Percentiles rank a stretch among this genome's conserved stretches.
Conservation (phyloP, 1,284 basidiomycete species). For the Heterobasidion parviporum region DNA sequence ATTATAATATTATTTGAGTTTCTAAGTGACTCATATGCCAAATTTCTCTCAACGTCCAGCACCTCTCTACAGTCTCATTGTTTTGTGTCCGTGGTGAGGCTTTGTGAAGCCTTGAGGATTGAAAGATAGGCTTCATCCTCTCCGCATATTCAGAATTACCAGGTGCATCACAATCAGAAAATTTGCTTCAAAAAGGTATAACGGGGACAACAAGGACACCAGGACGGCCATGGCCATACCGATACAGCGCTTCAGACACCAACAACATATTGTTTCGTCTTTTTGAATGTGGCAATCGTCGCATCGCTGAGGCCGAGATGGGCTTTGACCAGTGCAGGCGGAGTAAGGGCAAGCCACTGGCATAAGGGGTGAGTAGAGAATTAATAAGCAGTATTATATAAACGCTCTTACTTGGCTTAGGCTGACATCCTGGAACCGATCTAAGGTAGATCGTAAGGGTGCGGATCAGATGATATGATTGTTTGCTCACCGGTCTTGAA, state of each 20-base stretch:
- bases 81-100: no score
- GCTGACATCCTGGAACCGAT: slow-evolving; percentile 60
- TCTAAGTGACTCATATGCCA: no score
- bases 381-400: neutral
- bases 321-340: slow-evolving; percentile 30
- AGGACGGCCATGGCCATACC: no score
- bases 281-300: slow-evolving; percentile 23
- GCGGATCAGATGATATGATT: neutral
- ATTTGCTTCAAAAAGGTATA: no score
- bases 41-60: no score
- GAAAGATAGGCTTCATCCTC: no score
- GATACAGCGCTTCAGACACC: slow-evolving; percentile 3
- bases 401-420: slow-evolving; percentile 38
- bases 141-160: no score
- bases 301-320: slow-evolving; percentile 27
- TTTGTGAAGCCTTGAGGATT: no score
- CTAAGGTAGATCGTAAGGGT: neutral
- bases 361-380: neutral
- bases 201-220: no score
- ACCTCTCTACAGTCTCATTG: no score
- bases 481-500: slow-evolving; percentile 41
- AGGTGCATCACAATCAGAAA: no score
- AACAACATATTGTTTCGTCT: slow-evolving; percentile 24
- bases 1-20: no score
- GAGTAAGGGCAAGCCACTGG: slow-evolving; percentile 33